Evolutionary conservation across 202 grass and related monocot genomes (phyloP), one percentile per base, ranked within the genome.

Genomic region (Panicum virgatum): DNA sequence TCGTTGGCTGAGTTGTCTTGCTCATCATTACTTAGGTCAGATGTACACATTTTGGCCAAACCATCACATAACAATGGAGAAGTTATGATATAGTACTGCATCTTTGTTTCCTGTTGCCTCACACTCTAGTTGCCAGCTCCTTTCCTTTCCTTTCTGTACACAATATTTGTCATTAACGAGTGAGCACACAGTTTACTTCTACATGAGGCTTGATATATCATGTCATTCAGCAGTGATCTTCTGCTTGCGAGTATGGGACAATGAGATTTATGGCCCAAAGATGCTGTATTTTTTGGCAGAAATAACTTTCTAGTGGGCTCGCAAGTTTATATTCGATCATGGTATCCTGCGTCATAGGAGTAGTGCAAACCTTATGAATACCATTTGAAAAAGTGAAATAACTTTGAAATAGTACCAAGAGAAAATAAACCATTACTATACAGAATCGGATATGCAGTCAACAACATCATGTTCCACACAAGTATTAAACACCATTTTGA

Each of bases 341-440:
- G 32, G 27, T 63, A 77, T 5, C n/a, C 38, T 26, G 40, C 52
- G 27, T 56, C 50, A 60, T 59, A 77, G 62, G 9, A 77, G 20
- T 69, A 65, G 36, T 56, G 27, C 36, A 63, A 63, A 32, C 18
- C 18, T 19, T 45, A 61, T 9, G 25, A 62, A 58, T 58, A 40
- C 39, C 15, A 44, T 62, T 45, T 12, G 38, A 30, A 20, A 61
- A 76, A 12, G 20, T 11, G 8, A 64, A 83, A 56, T 67, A 45
- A 76, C 61, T 67, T 66, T 44, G 9, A 57, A 40, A 57, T 51
- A 14, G 7, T 50, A 62, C 38, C 32, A 34, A 34, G 32, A 34
- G 32, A 68, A 84, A 66, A 47, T 47, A 65, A 84, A 69, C 13
- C 56, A 69, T 23, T n/a, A n/a, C 1, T 58, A 48, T 59, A 11